Evolutionary conservation across 495 filamentous ascomycete species (phyloP), one percentile per base, ranked within the genome.

Genomic region (Penicillium alfredii): DNA sequence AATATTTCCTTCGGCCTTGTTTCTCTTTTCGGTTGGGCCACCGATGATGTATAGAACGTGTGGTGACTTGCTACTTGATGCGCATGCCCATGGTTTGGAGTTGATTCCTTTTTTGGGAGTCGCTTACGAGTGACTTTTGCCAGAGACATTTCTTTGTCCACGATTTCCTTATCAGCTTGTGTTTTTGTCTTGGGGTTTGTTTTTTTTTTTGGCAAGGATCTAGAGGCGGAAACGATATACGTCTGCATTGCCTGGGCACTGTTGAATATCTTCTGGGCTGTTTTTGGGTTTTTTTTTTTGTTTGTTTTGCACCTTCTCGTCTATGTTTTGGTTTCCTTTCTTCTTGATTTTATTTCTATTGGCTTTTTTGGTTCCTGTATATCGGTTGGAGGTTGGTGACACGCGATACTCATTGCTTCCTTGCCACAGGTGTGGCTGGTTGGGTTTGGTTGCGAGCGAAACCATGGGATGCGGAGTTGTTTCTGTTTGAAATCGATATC

Each of bases 221-320:
- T 71, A 71, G 67, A 68, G 66, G 63, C 61, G 67, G 67, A 68
- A 69, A 71, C 64, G 67, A 71, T 68, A 68, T 60, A 71, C 64
- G 64, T 71, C 63, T 71, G 67, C 67, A 71, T 69, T 58, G 55
- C 53, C 59, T 67, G 64, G 63, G 64, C 50, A 60, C 49, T 63
- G 59, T 64, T 62, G 61, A 56, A 56, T 54, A 61, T 52, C 53
- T 61, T 49, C n/a, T n/a, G 57, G 61, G 38, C 56, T 56, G 40
- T 32, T 49, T 44, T 35, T 35, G 30, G n/a, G 33, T 35, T 46
- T 44, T 37, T 48, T 44, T 40, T 52, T 55, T 47, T 47, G 17
- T 25, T 45, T 49, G 47, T 45, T 47, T 55, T 40, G 45, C 29
- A 35, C 44, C 25, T 55, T 52, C 45, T 50, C 38, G 49, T 53